Evolutionary conservation across 2,329 filamentous ascomycete genomes (phyloP).

Genomic region (Hymenotorrendiella dingleyae): DNA sequence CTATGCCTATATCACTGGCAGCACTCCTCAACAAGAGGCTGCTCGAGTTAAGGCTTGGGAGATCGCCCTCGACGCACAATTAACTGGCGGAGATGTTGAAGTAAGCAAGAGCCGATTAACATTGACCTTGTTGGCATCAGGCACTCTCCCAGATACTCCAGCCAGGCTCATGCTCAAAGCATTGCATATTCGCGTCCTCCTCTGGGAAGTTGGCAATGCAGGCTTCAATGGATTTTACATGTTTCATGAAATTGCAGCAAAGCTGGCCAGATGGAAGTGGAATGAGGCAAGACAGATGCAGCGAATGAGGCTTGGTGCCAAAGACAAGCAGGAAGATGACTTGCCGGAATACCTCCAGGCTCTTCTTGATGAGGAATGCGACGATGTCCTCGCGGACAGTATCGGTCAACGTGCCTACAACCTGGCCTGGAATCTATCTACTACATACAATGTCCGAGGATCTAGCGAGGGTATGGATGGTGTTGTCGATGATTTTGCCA

Average conservation of each 20-base stretch:
- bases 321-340: slow-evolving; percentile 46
- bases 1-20: slow-evolving; percentile 74
- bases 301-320: slow-evolving; percentile 38
- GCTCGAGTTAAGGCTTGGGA: slow-evolving; percentile 88
- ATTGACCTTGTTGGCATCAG: slow-evolving; percentile 80
- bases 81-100: slow-evolving; percentile 83
- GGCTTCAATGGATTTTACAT: slow-evolving; percentile 58
- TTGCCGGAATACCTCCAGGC: slow-evolving; percentile 71
- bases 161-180: slow-evolving; percentile 84
- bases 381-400: slow-evolving; percentile 70
- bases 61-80: slow-evolving; percentile 86
- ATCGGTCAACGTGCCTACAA: slow-evolving; percentile 85
- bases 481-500: slow-evolving; percentile 78
- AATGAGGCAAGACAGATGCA: slow-evolving; percentile 67
- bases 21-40: slow-evolving; percentile 77
- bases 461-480: slow-evolving; percentile 70
- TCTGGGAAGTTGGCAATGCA: slow-evolving; percentile 69
- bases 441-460: slow-evolving; percentile 56
- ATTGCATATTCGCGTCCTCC: slow-evolving; percentile 80
- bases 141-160: slow-evolving; percentile 78
- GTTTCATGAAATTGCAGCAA: slow-evolving; percentile 65
- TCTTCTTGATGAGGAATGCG: slow-evolving; percentile 73
- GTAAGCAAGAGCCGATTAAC: slow-evolving; percentile 83
- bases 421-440: slow-evolving; percentile 79
- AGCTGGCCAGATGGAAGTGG: slow-evolving; percentile 73